Percentiles rank a stretch among this genome's conserved stretches.
phyloP scores from a whole-genome alignment of 768 basidiomycete genomes.

The Amanita muscaria region DNA sequence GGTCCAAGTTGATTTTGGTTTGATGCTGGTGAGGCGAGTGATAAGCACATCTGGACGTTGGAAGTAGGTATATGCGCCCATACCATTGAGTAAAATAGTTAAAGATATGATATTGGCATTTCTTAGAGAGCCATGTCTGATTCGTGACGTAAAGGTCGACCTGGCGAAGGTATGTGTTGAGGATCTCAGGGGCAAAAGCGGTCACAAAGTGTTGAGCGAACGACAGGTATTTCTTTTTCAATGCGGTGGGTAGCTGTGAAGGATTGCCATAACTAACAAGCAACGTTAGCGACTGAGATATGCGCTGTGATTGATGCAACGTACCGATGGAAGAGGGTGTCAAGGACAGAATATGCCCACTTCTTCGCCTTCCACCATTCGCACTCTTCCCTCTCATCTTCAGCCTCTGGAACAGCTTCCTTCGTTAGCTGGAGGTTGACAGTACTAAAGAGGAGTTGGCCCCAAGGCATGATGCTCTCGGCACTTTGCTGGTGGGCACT shows the following conservation, averaged over 20 bases:
- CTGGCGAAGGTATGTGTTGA: slow-evolving; percentile 67
- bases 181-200: slow-evolving; percentile 78
- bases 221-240: slow-evolving; percentile 56
- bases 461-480: slow-evolving; percentile 82
- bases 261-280: slow-evolving; percentile 72
- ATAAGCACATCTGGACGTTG: neutral
- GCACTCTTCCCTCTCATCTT: slow-evolving; percentile 65
- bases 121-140: slow-evolving; percentile 73
- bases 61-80: slow-evolving; percentile 15
- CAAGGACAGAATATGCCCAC: slow-evolving; percentile 82
- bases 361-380: slow-evolving; percentile 95
- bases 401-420: slow-evolving; percentile 58
- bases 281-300: neutral
- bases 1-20: slow-evolving; percentile 88
- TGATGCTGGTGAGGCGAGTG: slow-evolving; percentile 45
- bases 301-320: slow-evolving; percentile 1
- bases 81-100: slow-evolving; percentile 86
- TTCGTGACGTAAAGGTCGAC: slow-evolving; percentile 67
- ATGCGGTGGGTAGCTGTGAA: slow-evolving; percentile 67
- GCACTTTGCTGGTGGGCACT: slow-evolving; percentile 64
- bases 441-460: slow-evolving; percentile 69
- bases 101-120: slow-evolving; percentile 78
- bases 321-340: slow-evolving; percentile 69
- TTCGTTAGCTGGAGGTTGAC: slow-evolving; percentile 64
- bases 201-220: slow-evolving; percentile 76